phyloP scores from a whole-genome alignment of 345 rosid species.

The Rhodamnia argentea region DNA sequence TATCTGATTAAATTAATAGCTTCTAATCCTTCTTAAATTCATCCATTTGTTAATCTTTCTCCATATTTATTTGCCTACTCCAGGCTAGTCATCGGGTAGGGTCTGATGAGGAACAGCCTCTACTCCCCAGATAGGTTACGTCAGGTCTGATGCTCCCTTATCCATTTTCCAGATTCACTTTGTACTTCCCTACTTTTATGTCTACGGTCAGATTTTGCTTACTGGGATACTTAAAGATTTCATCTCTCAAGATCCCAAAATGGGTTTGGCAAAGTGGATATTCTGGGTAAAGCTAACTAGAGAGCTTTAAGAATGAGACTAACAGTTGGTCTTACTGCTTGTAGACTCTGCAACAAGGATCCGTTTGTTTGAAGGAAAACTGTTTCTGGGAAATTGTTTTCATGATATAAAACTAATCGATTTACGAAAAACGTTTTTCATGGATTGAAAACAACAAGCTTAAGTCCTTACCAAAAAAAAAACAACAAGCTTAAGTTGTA shows the following conservation, averaged over 20 bases:
- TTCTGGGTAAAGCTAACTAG: neutral
- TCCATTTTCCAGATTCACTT: neutral
- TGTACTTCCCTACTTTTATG: neutral
- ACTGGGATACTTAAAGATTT: neutral
- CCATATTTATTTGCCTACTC: neutral
- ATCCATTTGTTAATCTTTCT: neutral
- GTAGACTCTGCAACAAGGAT: neutral
- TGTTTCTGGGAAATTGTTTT: neutral
- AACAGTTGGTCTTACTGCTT: neutral
- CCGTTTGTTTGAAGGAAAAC: neutral
- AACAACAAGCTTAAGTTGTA: neutral
- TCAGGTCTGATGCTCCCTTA: neutral
- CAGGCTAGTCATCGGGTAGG: slow-evolving; percentile 15
- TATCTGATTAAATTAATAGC: neutral
- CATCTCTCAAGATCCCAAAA: neutral
- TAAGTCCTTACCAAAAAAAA: too few species aligned
- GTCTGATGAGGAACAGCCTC: slow-evolving; percentile 14
- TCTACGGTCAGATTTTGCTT: neutral
- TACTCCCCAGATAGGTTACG: slow-evolving; percentile 13
- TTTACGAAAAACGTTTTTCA: neutral
- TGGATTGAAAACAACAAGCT: neutral
- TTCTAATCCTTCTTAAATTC: neutral
- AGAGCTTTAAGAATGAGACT: neutral
- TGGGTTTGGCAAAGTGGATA: neutral
- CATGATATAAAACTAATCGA: too few species aligned